Conservation (phyloP, 2,329 filamentous ascomycete genomes). For the Escovopsis sp. region DNA sequence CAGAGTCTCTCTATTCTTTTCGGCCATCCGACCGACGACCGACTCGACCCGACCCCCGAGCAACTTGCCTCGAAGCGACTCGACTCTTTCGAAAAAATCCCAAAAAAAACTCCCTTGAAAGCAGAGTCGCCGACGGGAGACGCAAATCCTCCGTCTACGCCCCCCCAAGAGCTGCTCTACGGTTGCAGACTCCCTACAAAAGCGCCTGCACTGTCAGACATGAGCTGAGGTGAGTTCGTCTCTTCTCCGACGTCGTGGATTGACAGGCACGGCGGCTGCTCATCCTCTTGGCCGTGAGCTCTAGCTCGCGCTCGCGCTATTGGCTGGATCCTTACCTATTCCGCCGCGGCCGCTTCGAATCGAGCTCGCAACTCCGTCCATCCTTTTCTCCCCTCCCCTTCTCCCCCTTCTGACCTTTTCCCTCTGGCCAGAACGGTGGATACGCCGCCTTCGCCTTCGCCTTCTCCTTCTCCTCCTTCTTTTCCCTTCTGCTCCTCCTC, state of each 20-base stretch:
- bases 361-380: background rate
- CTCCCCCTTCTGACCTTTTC: background rate
- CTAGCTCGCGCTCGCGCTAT: conserved; percentile 1
- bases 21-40: too few relatives aligned
- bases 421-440: background rate
- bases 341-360: background rate
- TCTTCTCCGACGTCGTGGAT: background rate
- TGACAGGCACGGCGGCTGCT: background rate
- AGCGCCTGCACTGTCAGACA: conserved; percentile 4
- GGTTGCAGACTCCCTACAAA: background rate
- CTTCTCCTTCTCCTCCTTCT: background rate
- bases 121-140: background rate
- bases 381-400: background rate
- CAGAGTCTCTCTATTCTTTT: too few relatives aligned
- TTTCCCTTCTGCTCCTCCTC: conserved; percentile 7
- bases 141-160: too few relatives aligned
- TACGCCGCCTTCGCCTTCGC: too few relatives aligned
- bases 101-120: background rate
- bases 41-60: background rate
- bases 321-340: background rate
- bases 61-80: background rate
- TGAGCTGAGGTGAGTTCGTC: conserved; percentile 7
- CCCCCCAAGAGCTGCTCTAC: background rate
- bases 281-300: background rate
- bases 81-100: background rate